Conservation (phyloP, 495 filamentous ascomycete species). For the Aspergillus panamensis region DNA sequence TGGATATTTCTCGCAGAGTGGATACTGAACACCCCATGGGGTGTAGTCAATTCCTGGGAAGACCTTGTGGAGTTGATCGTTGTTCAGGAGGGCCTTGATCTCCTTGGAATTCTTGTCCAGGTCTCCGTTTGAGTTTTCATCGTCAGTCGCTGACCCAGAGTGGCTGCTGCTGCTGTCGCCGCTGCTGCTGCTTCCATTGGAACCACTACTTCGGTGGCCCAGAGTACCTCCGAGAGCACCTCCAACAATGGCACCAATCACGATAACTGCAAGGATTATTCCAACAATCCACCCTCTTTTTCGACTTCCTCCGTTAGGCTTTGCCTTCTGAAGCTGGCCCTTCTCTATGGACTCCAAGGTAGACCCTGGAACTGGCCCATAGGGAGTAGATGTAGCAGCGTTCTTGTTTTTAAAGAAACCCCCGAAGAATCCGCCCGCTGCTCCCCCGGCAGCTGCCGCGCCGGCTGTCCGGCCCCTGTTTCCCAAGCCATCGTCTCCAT, state of each 20-base stretch:
- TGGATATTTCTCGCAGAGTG: conserved; percentile 72
- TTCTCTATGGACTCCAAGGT: conserved; percentile 25
- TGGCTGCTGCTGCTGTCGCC: conserved; percentile 14
- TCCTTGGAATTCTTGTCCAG: conserved; percentile 70
- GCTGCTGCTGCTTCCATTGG: conserved; percentile 1
- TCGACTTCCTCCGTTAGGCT: conserved; percentile 59
- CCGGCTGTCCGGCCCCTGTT: conserved; percentile 45
- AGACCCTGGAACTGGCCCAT: conserved; percentile 53
- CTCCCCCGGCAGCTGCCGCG: conserved; percentile 52
- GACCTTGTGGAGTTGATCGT: conserved; percentile 78
- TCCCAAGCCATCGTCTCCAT: conserved; percentile 74
- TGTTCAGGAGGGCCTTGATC: conserved; percentile 79
- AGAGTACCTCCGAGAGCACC: conserved; percentile 73
- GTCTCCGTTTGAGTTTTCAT: conserved; percentile 58
- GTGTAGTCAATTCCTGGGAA: conserved; percentile 98
- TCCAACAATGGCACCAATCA: conserved; percentile 71
- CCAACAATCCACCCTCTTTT: conserved; percentile 69
- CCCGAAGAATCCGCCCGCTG: conserved; percentile 46
- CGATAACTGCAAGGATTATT: conserved; percentile 54
- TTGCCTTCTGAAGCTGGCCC: conserved; percentile 47
- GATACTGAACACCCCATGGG: conserved; percentile 85
- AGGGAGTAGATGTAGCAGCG: conserved; percentile 36
- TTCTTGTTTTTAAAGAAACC: conserved; percentile 39
- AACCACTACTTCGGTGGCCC: conserved; percentile 38
- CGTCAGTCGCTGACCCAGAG: conserved; percentile 33